Base-by-base conservation (phyloP, 108 stramenopile species). In the Asterionellopsis glacialis region DNA sequence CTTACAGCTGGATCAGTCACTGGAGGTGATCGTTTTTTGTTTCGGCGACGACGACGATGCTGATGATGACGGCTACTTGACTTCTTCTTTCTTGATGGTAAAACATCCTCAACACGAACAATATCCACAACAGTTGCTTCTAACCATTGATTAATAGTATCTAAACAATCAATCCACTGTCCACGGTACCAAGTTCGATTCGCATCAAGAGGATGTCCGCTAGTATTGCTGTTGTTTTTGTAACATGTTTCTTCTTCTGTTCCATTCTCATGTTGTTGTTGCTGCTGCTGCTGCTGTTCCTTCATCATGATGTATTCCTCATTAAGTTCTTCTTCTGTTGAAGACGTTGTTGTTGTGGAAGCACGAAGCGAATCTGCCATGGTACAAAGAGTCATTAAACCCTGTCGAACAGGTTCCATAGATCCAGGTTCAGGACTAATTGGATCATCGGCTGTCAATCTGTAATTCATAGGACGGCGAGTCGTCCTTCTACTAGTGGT, bases 121-220 rank as follows among this genome's bases (percentile, higher is more conserved):
- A 97, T 77, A 41, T 95, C 90, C 54, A 97, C 87, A 25, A 98
- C 68, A 12, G 96, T 97, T 5, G 98, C 96, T 68, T 98, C 98
- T 14, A 98, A 64, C 98, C 98, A 95, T 57, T 97, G 95, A 69
- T 95, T 85, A 47, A 98, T 96, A 14, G 98, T 97, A 72, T 98
- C 98, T 28, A 87, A 74, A 13, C 84, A 90, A 70, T 97, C 97
- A 16, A 98, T 65, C 97, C 97, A 98, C 70, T 98, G 97, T 11
- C 97, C 96, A 22, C 81, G 70, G 57, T 80, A 96, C 82, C 86
- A 98, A 45, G 78, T 71, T 21, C 92, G 83, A 71, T 82, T 78
- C 33, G 74, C 59, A 9, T 84, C 61, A 7, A 84, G 60, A 18
- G 80, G 87, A 2, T 71, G 50, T 26, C 26, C 15, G 61, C 55